Base-by-base conservation (phyloP, 176 grass and related monocot genomes). In the Tillandsia fasciculata region DNA sequence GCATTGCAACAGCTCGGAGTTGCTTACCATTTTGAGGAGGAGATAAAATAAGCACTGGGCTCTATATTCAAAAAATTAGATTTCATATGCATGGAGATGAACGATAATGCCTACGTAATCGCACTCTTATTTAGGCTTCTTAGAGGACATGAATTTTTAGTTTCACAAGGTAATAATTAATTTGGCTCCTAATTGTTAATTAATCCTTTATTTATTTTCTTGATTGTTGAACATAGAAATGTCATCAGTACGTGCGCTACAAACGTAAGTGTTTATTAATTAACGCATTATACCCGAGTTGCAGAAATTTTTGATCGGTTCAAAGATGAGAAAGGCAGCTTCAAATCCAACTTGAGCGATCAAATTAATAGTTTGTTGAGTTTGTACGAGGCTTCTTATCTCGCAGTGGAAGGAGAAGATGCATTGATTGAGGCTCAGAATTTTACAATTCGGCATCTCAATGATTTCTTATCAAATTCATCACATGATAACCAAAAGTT, bases 301-400 rank as follows among this genome's bases (percentile, higher is more conserved):
- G 33, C 33, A 42, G 33, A 42, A 7, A 42, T 42, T 42, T 42
- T 42, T 42, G 33, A 42, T 42, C 33, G 7, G 33, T 42, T 42
- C 3, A 42, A 42, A 42, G 33, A 42, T 42, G 33, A 42, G 33
- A 42, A 42, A 0, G 33, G 4, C 33, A 42, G 33, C 5, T 42
- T 42, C 33, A 42, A 42, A 42, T 42, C 33, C 33, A 42, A 42
- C 33, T 42, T 2, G 10, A 80, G 11, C 33, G 7, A 42, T 42
- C 33, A 42, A 42, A 26, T 17, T 15, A 53, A 81, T 70, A 72
- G 52, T 10, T 69, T 75, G 17, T 8, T 81, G 13, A 69, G 64
- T 52, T 68, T 81, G 14, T 70, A 78, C 50, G 53, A 81, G 64
- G 72, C 72, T 63, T 76, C 79, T 53, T 76, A 65, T 75, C 65